Conservation (phyloP, 2,329 filamentous ascomycete species). For the Sclerotinia trifoliorum region DNA sequence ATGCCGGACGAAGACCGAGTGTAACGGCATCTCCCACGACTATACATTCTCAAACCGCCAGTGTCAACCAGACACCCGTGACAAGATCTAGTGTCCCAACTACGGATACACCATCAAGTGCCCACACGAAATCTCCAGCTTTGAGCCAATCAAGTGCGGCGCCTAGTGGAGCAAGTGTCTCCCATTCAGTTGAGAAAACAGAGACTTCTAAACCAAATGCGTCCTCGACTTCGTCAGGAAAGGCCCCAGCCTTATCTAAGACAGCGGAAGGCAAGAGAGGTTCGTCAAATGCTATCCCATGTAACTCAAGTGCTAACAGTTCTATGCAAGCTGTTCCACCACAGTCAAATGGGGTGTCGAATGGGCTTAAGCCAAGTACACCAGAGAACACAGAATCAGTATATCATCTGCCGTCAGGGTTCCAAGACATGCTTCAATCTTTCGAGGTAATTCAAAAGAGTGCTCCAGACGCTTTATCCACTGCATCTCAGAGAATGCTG, state of each 20-base stretch:
- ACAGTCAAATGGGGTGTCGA: slow-evolving; percentile 45
- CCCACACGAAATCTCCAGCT: slow-evolving; percentile 53
- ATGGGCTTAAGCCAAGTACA: slow-evolving; percentile 49
- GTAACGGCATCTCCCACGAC: slow-evolving; percentile 58
- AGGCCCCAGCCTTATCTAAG: slow-evolving; percentile 44
- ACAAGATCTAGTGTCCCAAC: slow-evolving; percentile 42
- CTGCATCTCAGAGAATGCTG: slow-evolving; percentile 71
- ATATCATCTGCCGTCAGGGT: slow-evolving; percentile 84
- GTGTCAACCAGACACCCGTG: slow-evolving; percentile 39
- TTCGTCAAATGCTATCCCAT: slow-evolving; percentile 36
- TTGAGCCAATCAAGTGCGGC: slow-evolving; percentile 46
- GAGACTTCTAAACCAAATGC: slow-evolving; percentile 38
- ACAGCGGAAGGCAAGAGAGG: slow-evolving; percentile 47
- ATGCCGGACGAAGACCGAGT: slow-evolving; percentile 51
- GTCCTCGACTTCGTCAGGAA: slow-evolving; percentile 34
- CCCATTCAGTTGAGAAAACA: slow-evolving; percentile 48
- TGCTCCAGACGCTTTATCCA: slow-evolving; percentile 46
- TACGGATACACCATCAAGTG: slow-evolving; percentile 40
- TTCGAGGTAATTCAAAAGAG: slow-evolving; percentile 69
- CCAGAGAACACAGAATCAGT: slow-evolving; percentile 65
- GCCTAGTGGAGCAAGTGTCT: slow-evolving; percentile 44
- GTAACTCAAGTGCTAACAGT: slow-evolving; percentile 28
- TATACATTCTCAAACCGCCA: slow-evolving; percentile 48
- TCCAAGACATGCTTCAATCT: slow-evolving; percentile 87
- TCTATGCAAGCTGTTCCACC: slow-evolving; percentile 15